phyloP scores from a whole-genome alignment of 2,329 filamentous ascomycete genomes.

The Stagonosporopsis vannaccii region DNA sequence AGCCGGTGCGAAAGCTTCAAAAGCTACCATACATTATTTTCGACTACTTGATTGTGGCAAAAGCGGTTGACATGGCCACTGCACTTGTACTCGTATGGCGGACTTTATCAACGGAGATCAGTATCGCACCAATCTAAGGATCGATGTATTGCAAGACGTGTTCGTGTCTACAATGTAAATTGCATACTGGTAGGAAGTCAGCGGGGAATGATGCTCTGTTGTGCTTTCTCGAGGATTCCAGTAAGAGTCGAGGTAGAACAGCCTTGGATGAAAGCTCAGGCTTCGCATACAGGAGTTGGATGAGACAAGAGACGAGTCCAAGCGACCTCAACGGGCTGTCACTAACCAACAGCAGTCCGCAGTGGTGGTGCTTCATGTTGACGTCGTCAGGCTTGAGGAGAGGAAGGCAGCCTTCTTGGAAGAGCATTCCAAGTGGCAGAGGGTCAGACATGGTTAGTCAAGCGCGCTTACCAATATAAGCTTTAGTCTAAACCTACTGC shows the following conservation, averaged over 20 bases:
- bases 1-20: constrained; percentile 27
- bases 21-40: no score
- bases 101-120: background rate
- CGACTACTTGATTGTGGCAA: no score
- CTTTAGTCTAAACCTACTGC: constrained; percentile 1
- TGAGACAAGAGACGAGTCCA: background rate
- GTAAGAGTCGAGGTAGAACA: no score
- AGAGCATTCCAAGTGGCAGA: background rate
- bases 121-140: background rate
- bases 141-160: background rate
- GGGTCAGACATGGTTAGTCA: constrained; percentile 3
- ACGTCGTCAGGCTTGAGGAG: background rate
- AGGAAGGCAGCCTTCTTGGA: background rate
- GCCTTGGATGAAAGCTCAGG: no score
- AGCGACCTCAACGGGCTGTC: background rate
- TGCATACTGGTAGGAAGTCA: no score
- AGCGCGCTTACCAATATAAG: constrained; percentile 11
- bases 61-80: no score
- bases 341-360: background rate
- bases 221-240: background rate
- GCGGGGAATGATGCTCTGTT: background rate
- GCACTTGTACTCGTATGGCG: no score
- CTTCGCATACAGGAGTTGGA: no score
- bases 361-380: background rate
- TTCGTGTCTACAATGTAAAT: no score